phyloP scores from a whole-genome alignment of 1,284 basidiomycete species.

The Malassezia equina region DNA sequence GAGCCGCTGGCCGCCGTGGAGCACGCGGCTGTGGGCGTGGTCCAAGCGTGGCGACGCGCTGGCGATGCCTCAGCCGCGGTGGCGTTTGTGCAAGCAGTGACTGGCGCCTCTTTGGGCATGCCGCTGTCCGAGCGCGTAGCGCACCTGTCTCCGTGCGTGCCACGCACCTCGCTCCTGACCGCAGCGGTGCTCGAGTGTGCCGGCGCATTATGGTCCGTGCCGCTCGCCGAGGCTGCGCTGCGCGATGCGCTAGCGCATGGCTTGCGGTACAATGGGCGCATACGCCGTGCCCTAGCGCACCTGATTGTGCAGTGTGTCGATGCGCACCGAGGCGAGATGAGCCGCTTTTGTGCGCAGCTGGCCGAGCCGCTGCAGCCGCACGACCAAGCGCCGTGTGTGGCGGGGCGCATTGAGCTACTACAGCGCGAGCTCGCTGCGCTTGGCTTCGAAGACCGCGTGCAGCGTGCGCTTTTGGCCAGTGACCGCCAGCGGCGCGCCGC shows the following conservation, averaged over 20 bases:
- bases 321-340: conserved; percentile 6
- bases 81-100: conserved; percentile 4
- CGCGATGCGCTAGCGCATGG: not conserved
- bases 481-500: not conserved
- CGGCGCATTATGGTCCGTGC: not conserved
- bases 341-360: not conserved
- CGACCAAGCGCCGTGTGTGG: not conserved
- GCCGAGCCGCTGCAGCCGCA: not conserved
- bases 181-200: conserved; percentile 14
- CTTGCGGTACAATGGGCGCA: conserved; percentile 5
- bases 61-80: not conserved
- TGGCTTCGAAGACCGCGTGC: conserved; percentile 9
- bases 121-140: not conserved
- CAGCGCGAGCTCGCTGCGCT: conserved; percentile 6
- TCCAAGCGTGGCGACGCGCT: not conserved
- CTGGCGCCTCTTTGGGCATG: not conserved
- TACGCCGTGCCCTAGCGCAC: conserved; percentile 11
- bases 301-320: conserved; percentile 3
- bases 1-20: not conserved
- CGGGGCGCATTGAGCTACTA: not conserved
- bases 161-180: not conserved
- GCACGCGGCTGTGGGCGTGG: conserved; percentile 8
- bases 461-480: not conserved
- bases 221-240: not conserved
- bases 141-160: not conserved